Percentiles rank a stretch among this genome's conserved stretches.
Conservation (phyloP, 768 basidiomycete species). For the Mycena alexandri region DNA sequence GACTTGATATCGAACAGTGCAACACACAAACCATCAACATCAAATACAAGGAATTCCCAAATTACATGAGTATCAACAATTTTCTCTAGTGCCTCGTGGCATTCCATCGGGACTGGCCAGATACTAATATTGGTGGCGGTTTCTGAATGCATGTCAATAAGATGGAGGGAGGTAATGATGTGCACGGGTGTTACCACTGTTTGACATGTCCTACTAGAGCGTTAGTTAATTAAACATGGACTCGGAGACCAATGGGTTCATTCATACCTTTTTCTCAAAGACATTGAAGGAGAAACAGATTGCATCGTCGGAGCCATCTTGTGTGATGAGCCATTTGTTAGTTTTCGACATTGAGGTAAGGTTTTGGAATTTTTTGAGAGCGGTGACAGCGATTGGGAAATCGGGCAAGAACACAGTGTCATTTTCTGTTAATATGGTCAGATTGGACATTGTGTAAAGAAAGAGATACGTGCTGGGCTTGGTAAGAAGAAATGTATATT, state of each 20-base stretch:
- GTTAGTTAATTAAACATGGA: background rate
- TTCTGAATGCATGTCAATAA: background rate
- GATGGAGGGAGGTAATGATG: background rate
- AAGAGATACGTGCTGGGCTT: background rate
- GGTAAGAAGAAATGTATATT: background rate
- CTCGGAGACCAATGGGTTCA: background rate
- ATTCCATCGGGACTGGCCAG: background rate
- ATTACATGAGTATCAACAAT: background rate
- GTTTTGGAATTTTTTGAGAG: constrained; percentile 4
- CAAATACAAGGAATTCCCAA: background rate
- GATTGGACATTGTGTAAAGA: background rate
- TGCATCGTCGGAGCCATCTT: background rate
- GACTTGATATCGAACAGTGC: background rate
- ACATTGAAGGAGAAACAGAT: background rate
- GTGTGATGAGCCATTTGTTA: background rate
- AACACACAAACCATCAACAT: too few species aligned
- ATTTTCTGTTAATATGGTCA: background rate
- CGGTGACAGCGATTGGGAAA: background rate
- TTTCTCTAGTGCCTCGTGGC: background rate
- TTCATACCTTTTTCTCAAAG: background rate
- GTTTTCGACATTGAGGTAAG: background rate
- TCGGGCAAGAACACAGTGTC: background rate
- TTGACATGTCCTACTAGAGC: background rate
- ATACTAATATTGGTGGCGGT: background rate
- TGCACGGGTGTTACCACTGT: background rate